Percentiles rank a stretch among this genome's conserved stretches.
These are phyloP conservation scores for Cercophora scortea DNA, from an alignment of 495 filamentous ascomycete species.

Conservation along the genomic window DNA sequence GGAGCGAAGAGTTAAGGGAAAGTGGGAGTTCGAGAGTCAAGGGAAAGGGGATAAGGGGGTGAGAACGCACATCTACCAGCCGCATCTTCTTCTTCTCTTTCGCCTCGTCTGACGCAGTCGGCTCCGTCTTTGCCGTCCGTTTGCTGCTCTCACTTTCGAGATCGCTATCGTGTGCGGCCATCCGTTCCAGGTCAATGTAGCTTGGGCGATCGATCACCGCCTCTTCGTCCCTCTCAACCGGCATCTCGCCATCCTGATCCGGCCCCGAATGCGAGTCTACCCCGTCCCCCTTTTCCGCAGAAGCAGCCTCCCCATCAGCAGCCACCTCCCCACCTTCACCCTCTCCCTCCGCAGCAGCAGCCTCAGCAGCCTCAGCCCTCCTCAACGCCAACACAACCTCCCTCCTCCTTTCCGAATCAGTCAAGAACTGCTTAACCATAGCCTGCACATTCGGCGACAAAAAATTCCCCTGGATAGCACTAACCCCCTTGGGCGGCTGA, in stretches of 20 bases:
- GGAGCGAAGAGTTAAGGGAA: neutral
- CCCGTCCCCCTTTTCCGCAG: conserved; percentile 5
- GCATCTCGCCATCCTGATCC: neutral
- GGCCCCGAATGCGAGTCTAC: no score
- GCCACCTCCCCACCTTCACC: neutral
- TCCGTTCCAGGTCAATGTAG: conserved; percentile 47
- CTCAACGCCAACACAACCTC: neutral
- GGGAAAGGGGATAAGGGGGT: neutral
- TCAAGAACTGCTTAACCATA: conserved; percentile 66
- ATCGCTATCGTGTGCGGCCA: conserved; percentile 15
- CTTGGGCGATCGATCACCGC: conserved; percentile 32
- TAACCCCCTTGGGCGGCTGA: conserved; percentile 79
- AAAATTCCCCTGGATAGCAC: conserved; percentile 91
- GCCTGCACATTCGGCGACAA: conserved; percentile 59
- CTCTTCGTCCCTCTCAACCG: conserved; percentile 1
- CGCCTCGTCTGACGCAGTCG: conserved; percentile 15
- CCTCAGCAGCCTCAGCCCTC: conserved; percentile 11
- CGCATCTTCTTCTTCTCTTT: conserved; percentile 11
- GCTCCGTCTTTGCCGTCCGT: conserved; percentile 9
- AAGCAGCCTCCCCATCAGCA: neutral
- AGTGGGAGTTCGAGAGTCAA: neutral
- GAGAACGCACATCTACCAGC: conserved; percentile 60
- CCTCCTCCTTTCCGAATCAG: conserved; percentile 45
- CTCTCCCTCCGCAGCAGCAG: neutral
- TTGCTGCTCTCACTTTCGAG: conserved; percentile 8